Base-by-base conservation (phyloP, 192 early-diverging fungal genomes). In the Backusella australiensis region DNA sequence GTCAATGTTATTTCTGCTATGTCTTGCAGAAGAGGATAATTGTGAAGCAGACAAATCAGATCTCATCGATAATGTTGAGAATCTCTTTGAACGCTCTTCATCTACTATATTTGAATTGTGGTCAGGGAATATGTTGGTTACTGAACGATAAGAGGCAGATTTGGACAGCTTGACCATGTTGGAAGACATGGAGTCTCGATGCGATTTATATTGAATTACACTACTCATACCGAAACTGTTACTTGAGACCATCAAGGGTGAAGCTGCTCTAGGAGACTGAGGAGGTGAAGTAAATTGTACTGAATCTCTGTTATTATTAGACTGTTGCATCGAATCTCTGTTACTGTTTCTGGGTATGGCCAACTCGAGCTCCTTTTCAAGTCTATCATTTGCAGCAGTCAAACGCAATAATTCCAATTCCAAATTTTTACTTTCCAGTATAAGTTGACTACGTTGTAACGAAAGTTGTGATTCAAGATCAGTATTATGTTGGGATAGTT, bases 361-460 rank as follows among this genome's bases (percentile, higher is more conserved):
- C 26, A 78, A 77, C 42, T 82, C 77, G 56, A 82, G 75, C 42
- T 82, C 81, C 29, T 78, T 75, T 53, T 82, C 81, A 26, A 82
- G 56, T 32, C 73, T 73, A 65, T 82, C 81, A 39, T 82, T 82
- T 6, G 81, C 77, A 38, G 74, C 77, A 0, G 63, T 69, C 23
- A 78, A 52, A 38, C 71, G 70, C 26, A 75, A 53, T 21, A 78
- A 39, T 59, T 82, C 77, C 21, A 56, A 4, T 69, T 82, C 76
- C n/a, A 78, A 41, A 15, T 72, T 74, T 65, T 69, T 82, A 35
- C 74, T 67, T 41, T 82, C 77, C 14, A 72, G 6, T 23, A 68
- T 42, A 15, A 72, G 32, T 34, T 77, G 75, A 7, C 52, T 71
- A 9, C 76, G 72, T 52, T 81, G 70, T 34, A 75, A 29, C 6